These are phyloP conservation scores for Suillus americanus DNA, from an alignment of 768 basidiomycete genomes.

Conservation along the genomic window DNA sequence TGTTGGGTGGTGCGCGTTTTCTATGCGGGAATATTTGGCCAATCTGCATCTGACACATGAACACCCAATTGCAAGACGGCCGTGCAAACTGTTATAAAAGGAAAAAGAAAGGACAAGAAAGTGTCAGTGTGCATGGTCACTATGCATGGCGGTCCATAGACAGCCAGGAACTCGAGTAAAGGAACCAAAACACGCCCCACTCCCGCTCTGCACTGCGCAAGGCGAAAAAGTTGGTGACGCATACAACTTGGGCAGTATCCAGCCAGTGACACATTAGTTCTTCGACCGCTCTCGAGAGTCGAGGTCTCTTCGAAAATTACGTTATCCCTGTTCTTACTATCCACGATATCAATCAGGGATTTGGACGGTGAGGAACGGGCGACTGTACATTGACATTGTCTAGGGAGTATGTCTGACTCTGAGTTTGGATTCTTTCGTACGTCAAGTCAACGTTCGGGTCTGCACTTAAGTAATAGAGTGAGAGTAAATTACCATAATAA, in stretches of 20 bases:
- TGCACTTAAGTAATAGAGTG: not conserved
- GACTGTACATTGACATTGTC: not conserved
- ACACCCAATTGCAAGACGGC: no score
- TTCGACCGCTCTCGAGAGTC: not conserved
- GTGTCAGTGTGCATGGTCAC: not conserved
- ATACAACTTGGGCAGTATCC: not conserved
- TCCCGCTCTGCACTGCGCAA: not conserved
- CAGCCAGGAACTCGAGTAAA: not conserved
- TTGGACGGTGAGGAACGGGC: not conserved
- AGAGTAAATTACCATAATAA: not conserved
- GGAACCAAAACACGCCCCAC: not conserved
- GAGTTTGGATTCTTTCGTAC: no score
- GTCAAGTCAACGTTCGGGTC: no score
- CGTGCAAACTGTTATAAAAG: no score
- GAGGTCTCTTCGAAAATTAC: not conserved
- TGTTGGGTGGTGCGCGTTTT: not conserved
- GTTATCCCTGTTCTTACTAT: not conserved
- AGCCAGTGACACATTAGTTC: accelerated
- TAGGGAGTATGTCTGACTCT: not conserved
- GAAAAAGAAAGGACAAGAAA: no score
- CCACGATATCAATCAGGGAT: not conserved
- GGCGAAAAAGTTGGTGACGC: not conserved
- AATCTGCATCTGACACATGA: not conserved
- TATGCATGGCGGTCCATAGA: not conserved
- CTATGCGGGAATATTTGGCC: no score